Evolutionary conservation across 306 rosid species (phyloP).

Genomic region (Carpinus viminea): DNA sequence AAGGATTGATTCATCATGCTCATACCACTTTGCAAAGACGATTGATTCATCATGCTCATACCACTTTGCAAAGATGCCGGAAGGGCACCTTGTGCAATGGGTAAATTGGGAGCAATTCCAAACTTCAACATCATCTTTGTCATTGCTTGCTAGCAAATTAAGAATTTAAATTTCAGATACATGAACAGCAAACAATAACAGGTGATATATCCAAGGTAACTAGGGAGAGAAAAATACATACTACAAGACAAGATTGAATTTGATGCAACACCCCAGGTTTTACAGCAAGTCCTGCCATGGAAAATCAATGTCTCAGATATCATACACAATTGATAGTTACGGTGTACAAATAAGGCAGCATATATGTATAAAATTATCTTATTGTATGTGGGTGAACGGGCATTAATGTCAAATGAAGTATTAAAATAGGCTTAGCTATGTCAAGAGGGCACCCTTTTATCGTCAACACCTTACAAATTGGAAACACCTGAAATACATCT

Average conservation of each 20-base stretch:
- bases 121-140: constrained; percentile 71
- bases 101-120: constrained; percentile 54
- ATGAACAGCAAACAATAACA: constrained; percentile 21
- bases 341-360: neutral
- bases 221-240: constrained; percentile 45
- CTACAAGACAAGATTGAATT: constrained; percentile 62
- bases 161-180: constrained; percentile 23
- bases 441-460: constrained; percentile 8
- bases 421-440: constrained; percentile 3
- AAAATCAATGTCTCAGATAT: constrained; percentile 13
- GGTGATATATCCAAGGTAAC: constrained; percentile 12
- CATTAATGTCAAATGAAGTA: constrained; percentile 1
- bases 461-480: neutral
- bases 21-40: neutral
- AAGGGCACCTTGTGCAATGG: constrained; percentile 52
- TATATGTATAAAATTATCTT: neutral
- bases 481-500: neutral
- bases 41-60: constrained; percentile 33
- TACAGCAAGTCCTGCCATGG: constrained; percentile 77
- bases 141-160: constrained; percentile 57
- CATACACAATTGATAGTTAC: constrained; percentile 1
- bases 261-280: constrained; percentile 75
- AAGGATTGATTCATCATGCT: constrained; percentile 34
- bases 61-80: constrained; percentile 63
- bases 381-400: neutral